These are phyloP conservation scores for Solanum arcanum DNA, from an alignment of 257 asterid genomes.

Conservation along the genomic window DNA sequence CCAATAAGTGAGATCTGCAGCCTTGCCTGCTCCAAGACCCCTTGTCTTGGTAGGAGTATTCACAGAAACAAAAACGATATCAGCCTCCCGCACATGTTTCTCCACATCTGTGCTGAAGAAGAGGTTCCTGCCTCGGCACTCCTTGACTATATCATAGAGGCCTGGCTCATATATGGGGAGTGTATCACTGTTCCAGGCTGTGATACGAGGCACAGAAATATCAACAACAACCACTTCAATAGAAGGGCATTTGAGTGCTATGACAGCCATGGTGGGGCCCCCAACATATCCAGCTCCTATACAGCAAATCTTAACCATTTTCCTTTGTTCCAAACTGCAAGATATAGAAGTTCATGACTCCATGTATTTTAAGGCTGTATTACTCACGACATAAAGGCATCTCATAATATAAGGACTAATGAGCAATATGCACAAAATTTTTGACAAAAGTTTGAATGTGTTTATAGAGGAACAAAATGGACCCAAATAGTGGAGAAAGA, in stretches of 20 bases:
- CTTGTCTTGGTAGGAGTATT: conserved; percentile 19
- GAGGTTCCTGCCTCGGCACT: conserved; percentile 18
- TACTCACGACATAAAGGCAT: background rate
- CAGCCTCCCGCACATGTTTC: conserved; percentile 14
- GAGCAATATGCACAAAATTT: background rate
- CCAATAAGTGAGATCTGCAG: conserved; percentile 20
- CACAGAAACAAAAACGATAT: conserved; percentile 19
- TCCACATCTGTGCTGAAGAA: conserved; percentile 23
- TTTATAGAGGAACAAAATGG: background rate
- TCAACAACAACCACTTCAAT: conserved; percentile 19
- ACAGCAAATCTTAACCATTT: conserved; percentile 23
- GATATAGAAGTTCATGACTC: background rate
- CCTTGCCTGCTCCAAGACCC: conserved; percentile 24
- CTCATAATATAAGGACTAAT: background rate
- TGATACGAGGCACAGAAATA: conserved; percentile 18
- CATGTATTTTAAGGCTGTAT: background rate
- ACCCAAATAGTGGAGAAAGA: background rate
- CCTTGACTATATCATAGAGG: conserved; percentile 13
- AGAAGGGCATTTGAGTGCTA: conserved; percentile 16
- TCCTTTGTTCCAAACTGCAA: background rate
- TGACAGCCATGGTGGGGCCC: conserved; percentile 16
- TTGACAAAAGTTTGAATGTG: background rate
- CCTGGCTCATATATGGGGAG: conserved; percentile 22
- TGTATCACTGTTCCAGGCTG: conserved; percentile 17
- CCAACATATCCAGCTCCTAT: conserved; percentile 23